Base-by-base conservation (phyloP, 306 rosid species). In the Pterocarpus macrocarpus region DNA sequence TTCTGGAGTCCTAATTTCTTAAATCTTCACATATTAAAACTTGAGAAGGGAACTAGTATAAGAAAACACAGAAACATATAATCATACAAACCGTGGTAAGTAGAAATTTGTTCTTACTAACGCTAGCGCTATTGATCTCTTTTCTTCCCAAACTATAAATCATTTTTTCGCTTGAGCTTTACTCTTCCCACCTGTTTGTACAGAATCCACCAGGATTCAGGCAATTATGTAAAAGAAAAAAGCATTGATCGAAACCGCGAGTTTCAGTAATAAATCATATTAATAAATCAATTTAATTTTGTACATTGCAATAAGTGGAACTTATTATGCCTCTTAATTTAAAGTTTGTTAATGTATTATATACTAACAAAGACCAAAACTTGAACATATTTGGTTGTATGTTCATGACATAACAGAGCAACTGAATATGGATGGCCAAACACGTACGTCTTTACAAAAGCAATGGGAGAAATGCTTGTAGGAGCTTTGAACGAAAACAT, bases 391-490 rank as follows among this genome's bases (percentile, higher is more conserved):
- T 33, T 63, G 68, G 38, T 14, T 63, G 68, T 22, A 22, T 39
- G 9, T 1, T 12, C 35, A 5, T 45, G 3, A 49, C 14, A 38
- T 39, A 58, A 45, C 15, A 83, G 98, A 83, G 90, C 98, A 75
- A 90, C 32, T 16, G 0, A 3, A 2, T 83, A 84, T 62, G 98
- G 97, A 80, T 94, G 97, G 97, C 98, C 98, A 80, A 94, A 94
- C 75, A 92, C 55, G 0, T 94, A 94, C 0, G 95, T 88, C 0
- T 94, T 94, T 39, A 90, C 98, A 28, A 94, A 94, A 44, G 94
- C 98, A 58, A 88, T 94, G 97, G 98, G 92, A n/a, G 98, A 94
- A 80, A 94, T 94, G 98, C 39, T 87, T 2, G 4, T 94, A 0
- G 89, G 61, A 73, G 72, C 91, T 0, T 11, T 74, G 5, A 90